phyloP scores from a whole-genome alignment of 495 filamentous ascomycete species.

The Penicillium ochrochloron region DNA sequence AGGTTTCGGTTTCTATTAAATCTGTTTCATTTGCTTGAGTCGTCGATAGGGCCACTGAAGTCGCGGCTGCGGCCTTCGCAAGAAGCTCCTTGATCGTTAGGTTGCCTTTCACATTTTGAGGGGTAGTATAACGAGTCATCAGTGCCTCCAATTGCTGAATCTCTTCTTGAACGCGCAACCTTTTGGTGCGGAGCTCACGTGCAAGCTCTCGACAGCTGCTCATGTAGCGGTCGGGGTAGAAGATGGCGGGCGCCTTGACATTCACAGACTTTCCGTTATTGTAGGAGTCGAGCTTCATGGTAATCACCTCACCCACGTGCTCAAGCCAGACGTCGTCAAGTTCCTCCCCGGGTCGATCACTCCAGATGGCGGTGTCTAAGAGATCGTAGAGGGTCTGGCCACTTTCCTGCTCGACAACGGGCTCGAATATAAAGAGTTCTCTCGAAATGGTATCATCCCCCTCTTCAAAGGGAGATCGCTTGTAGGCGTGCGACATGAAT shows the following conservation, averaged over 20 bases:
- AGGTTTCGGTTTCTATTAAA: conserved; percentile 21
- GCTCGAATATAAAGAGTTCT: conserved; percentile 48
- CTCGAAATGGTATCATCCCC: conserved; percentile 39
- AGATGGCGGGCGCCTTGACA: conserved; percentile 69
- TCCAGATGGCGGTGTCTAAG: conserved; percentile 70
- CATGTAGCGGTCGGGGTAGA: conserved; percentile 83
- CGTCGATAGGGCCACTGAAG: conserved; percentile 33
- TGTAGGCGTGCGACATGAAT: conserved; percentile 49
- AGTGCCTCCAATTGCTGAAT: conserved; percentile 47
- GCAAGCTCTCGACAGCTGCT: conserved; percentile 58
- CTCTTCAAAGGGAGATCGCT: conserved; percentile 35
- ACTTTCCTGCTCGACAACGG: conserved; percentile 43
- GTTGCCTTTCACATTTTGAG: conserved; percentile 25
- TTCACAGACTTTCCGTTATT: conserved; percentile 54
- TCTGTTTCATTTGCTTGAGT: conserved; percentile 22
- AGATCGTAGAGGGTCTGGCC: conserved; percentile 72
- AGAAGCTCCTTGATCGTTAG: conserved; percentile 41
- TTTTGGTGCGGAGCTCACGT: conserved; percentile 50
- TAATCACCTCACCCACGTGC: conserved; percentile 68
- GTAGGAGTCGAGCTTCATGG: conserved; percentile 58
- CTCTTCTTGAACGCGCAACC: conserved; percentile 43
- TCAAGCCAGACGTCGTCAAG: conserved; percentile 60
- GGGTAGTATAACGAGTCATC: conserved; percentile 37
- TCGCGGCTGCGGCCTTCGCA: conserved; percentile 41
- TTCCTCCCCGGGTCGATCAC: conserved; percentile 51